Percentiles rank a stretch among this genome's conserved stretches.
These are phyloP conservation scores for Metarhizium album DNA, from an alignment of 2,329 filamentous ascomycete species.

Conservation along the genomic window DNA sequence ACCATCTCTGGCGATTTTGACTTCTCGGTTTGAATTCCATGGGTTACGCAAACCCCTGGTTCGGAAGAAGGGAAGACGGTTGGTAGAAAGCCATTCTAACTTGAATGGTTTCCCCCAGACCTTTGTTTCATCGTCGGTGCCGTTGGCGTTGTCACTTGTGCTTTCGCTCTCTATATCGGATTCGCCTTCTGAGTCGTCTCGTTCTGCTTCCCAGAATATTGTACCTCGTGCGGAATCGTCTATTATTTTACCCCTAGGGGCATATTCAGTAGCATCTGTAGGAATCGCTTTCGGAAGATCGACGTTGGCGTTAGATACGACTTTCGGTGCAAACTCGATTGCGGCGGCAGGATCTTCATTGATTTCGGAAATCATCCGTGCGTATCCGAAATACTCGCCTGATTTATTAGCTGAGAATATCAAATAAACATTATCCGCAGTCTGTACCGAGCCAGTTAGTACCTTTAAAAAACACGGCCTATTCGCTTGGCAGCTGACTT, in stretches of 20 bases:
- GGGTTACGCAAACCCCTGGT: constrained; percentile 81
- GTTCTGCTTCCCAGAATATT: constrained; percentile 88
- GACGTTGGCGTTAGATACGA: constrained; percentile 44
- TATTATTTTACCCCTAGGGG: constrained; percentile 77
- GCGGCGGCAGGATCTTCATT: constrained; percentile 62
- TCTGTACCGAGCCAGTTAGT: constrained; percentile 32
- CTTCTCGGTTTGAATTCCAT: constrained; percentile 90
- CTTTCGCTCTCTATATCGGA: constrained; percentile 32
- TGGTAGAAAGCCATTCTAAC: constrained; percentile 81
- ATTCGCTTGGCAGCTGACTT: constrained; percentile 13
- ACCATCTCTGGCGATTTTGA: constrained; percentile 91
- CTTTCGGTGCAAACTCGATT: constrained; percentile 57
- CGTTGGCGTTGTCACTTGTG: constrained; percentile 27
- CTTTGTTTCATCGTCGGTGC: constrained; percentile 41
- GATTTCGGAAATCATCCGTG: constrained; percentile 78
- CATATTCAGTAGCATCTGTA: constrained; percentile 66
- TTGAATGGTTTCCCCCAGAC: constrained; percentile 87
- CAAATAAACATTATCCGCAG: constrained; percentile 74
- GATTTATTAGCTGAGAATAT: constrained; percentile 97
- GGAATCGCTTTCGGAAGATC: constrained; percentile 71
- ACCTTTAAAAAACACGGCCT: background rate
- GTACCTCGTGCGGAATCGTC: constrained; percentile 89
- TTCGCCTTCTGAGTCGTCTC: constrained; percentile 38
- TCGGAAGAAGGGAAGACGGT: constrained; percentile 75
- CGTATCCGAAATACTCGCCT: constrained; percentile 93